Evolutionary conservation across 2,329 filamentous ascomycete species (phyloP).

Genomic region (Monosporascus sp.): DNA sequence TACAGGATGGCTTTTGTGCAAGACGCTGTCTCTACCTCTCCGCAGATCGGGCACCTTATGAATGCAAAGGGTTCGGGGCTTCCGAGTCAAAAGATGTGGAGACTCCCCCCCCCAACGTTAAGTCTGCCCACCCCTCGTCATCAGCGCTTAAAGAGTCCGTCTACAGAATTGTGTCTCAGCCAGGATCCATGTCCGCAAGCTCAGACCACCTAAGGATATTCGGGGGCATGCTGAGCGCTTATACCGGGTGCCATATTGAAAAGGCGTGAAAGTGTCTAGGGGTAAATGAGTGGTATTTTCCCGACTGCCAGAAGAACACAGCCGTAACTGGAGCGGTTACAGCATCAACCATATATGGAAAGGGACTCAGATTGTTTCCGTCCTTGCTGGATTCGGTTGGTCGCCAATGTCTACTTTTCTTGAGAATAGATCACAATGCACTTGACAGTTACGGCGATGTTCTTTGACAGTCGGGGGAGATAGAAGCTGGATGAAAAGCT

Average conservation of each 20-base stretch:
- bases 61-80: background rate
- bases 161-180: background rate
- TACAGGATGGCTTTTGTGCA: background rate
- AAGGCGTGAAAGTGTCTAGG: no score
- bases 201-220: background rate
- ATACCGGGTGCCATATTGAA: background rate
- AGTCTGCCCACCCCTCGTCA: background rate
- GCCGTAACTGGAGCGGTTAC: no score
- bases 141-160: background rate
- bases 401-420: no score
- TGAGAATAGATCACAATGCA: no score
- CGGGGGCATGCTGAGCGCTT: background rate
- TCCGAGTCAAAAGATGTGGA: background rate
- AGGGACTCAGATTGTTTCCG: no score
- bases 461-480: no score
- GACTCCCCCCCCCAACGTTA: background rate
- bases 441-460: no score
- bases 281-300: no score
- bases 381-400: no score
- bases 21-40: background rate
- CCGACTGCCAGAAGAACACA: no score
- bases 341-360: no score
- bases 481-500: no score
- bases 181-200: background rate
- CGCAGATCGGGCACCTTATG: background rate